Evolutionary conservation across 2,329 filamentous ascomycete genomes (phyloP).

Genomic region (Scedosporium minutisporum): DNA sequence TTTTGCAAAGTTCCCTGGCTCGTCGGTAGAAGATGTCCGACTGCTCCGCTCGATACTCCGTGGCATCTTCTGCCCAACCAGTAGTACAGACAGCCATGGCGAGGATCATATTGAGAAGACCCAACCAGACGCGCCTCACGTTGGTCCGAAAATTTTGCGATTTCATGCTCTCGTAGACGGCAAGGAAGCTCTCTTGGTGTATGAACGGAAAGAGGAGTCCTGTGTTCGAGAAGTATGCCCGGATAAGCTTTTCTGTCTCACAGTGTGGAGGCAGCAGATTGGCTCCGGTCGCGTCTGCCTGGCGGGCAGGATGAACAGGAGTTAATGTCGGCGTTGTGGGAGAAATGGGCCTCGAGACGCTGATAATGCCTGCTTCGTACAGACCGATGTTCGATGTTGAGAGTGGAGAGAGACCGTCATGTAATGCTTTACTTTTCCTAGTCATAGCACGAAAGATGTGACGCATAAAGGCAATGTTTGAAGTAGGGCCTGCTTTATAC

Average conservation of each 20-base stretch:
- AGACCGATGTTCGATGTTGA: background rate
- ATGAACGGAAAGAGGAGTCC: constrained; percentile 21
- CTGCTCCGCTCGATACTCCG: constrained; percentile 23
- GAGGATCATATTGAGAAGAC: constrained; percentile 34
- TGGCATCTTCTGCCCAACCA: constrained; percentile 15
- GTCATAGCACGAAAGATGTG: constrained; percentile 7
- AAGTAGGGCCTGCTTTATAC: constrained; percentile 11
- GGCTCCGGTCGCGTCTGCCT: constrained; percentile 1
- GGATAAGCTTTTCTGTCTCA: constrained; percentile 13
- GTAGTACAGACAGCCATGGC: constrained; percentile 29
- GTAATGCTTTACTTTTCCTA: background rate
- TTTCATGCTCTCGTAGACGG: constrained; percentile 10
- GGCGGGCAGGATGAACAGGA: background rate
- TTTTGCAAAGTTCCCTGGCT: constrained; percentile 28
- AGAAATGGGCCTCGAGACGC: background rate
- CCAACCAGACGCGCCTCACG: constrained; percentile 34
- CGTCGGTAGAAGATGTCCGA: constrained; percentile 32
- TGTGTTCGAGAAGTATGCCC: constrained; percentile 17
- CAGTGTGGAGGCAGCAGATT: constrained; percentile 10
- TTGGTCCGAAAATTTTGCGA: constrained; percentile 13
- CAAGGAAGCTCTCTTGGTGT: constrained; percentile 16
- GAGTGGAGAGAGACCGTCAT: background rate
- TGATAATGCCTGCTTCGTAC: constrained; percentile 4
- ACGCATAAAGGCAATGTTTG: constrained; percentile 15
- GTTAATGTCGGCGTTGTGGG: constrained; percentile 5